These are phyloP conservation scores for Echites panduratus DNA, from an alignment of 257 asterid species.

Conservation along the genomic window DNA sequence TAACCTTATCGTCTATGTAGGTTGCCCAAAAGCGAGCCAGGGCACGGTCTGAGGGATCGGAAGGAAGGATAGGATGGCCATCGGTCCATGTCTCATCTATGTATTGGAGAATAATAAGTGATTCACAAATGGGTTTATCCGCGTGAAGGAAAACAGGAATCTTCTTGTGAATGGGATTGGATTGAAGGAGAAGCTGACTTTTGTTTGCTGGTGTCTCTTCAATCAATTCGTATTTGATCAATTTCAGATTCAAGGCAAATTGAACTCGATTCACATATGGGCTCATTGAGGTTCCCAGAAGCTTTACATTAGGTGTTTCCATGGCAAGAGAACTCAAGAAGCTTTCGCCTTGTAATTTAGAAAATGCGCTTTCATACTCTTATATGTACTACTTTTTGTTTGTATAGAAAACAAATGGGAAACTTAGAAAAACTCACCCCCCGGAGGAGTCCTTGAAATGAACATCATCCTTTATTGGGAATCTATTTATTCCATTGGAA, in stretches of 20 bases:
- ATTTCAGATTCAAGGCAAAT: constrained; percentile 32
- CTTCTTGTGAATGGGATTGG: constrained; percentile 33
- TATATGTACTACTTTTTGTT: too few relatives aligned
- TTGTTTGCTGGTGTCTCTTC: constrained; percentile 24
- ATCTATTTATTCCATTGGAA: too few relatives aligned
- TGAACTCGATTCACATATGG: constrained; percentile 31
- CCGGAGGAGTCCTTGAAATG: too few relatives aligned
- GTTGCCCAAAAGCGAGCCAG: constrained; percentile 34
- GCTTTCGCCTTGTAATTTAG: too few relatives aligned
- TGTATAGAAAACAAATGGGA: too few relatives aligned
- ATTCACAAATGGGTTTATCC: constrained; percentile 27
- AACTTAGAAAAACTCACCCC: too few relatives aligned
- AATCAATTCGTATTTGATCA: constrained; percentile 17
- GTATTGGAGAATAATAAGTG: constrained; percentile 30
- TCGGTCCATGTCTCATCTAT: constrained; percentile 28
- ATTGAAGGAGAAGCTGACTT: constrained; percentile 26
- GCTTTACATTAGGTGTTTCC: neutral
- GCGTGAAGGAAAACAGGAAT: constrained; percentile 31
- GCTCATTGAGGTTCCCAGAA: constrained; percentile 22
- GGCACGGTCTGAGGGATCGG: constrained; percentile 34
- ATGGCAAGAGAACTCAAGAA: too few relatives aligned
- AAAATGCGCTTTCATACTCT: too few relatives aligned
- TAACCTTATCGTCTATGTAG: constrained; percentile 34
- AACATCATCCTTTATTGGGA: too few relatives aligned
- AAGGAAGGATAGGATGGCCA: constrained; percentile 25